phyloP scores from a whole-genome alignment of 2,329 filamentous ascomycete species.

The Pyrenophora graminea region DNA sequence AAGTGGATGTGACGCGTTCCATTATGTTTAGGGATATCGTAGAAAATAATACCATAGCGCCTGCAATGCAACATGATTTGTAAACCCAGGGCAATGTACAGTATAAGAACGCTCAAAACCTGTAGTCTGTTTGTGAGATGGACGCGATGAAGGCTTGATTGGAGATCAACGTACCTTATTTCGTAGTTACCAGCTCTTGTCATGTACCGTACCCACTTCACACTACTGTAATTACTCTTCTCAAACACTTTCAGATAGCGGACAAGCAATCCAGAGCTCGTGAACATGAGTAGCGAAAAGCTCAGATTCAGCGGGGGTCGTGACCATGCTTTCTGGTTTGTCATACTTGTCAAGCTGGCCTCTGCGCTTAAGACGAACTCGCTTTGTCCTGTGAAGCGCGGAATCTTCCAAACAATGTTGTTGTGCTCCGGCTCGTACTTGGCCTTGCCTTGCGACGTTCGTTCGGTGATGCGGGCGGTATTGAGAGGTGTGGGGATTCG shows the following conservation, averaged over 20 bases:
- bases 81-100: slow-evolving; percentile 5
- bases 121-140: neutral
- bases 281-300: slow-evolving; percentile 97
- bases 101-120: slow-evolving; percentile 13
- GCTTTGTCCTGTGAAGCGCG: slow-evolving; percentile 96
- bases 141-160: neutral
- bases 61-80: slow-evolving; percentile 29
- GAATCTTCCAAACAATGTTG: slow-evolving; percentile 98
- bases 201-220: slow-evolving; percentile 99
- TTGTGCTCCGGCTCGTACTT: slow-evolving; percentile 99
- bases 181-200: slow-evolving; percentile 97
- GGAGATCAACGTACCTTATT: slow-evolving; percentile 66
- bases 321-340: slow-evolving; percentile 96
- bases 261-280: slow-evolving; percentile 87
- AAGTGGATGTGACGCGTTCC: slow-evolving; percentile 8
- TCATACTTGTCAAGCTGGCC: slow-evolving; percentile 93
- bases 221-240: slow-evolving; percentile 97
- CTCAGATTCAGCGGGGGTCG: slow-evolving; percentile 87
- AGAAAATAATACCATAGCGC: slow-evolving; percentile 21
- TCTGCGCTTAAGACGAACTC: slow-evolving; percentile 95
- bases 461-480: slow-evolving; percentile 89
- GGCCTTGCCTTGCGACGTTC: slow-evolving; percentile 92
- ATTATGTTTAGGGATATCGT: slow-evolving; percentile 13
- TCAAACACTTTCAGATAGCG: slow-evolving; percentile 98
- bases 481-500: slow-evolving; percentile 95